These are phyloP conservation scores for Colletotrichum chrysophilum DNA, from an alignment of 2,329 filamentous ascomycete species.

Conservation along the genomic window DNA sequence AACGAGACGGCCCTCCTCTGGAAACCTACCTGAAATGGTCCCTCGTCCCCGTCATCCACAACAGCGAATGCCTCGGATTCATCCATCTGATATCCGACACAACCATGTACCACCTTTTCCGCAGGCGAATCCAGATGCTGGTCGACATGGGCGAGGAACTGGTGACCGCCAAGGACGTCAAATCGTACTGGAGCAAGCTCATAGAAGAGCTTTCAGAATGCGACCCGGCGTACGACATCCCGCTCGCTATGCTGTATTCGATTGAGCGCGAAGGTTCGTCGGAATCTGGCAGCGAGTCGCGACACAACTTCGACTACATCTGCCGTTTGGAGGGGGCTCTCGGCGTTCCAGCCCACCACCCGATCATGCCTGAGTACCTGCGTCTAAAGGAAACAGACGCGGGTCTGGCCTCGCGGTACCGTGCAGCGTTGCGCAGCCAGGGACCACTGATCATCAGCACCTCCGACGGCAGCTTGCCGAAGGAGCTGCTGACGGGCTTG, in stretches of 20 bases:
- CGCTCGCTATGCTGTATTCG: slow-evolving; percentile 56
- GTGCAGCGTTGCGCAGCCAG: slow-evolving; percentile 40
- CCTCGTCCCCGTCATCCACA: slow-evolving; percentile 49
- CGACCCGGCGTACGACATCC: slow-evolving; percentile 52
- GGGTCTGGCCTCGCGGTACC: slow-evolving; percentile 44
- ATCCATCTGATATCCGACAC: slow-evolving; percentile 53
- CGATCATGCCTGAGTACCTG: slow-evolving; percentile 43
- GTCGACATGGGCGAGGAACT: slow-evolving; percentile 52
- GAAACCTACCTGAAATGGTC: slow-evolving; percentile 56
- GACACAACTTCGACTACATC: slow-evolving; percentile 34
- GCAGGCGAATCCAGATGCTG: slow-evolving; percentile 54
- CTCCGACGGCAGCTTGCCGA: slow-evolving; percentile 59
- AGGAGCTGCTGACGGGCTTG: slow-evolving; percentile 62
- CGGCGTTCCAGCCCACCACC: slow-evolving; percentile 49
- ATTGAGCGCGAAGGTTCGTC: slow-evolving; percentile 44
- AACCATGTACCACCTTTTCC: slow-evolving; percentile 52
- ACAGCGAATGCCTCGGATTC: slow-evolving; percentile 48
- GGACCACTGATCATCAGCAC: slow-evolving; percentile 46
- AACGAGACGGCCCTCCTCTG: slow-evolving; percentile 43
- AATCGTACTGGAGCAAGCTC: slow-evolving; percentile 53
- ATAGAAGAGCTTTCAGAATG: slow-evolving; percentile 48
- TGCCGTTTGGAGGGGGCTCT: slow-evolving; percentile 51
- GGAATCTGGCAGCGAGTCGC: slow-evolving; percentile 24
- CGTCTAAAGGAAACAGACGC: slow-evolving; percentile 39
- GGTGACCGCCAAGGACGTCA: slow-evolving; percentile 46